Percentiles rank a stretch among this genome's conserved stretches.
phyloP scores from a whole-genome alignment of 1,284 basidiomycete genomes.

The Ustilago curta region DNA sequence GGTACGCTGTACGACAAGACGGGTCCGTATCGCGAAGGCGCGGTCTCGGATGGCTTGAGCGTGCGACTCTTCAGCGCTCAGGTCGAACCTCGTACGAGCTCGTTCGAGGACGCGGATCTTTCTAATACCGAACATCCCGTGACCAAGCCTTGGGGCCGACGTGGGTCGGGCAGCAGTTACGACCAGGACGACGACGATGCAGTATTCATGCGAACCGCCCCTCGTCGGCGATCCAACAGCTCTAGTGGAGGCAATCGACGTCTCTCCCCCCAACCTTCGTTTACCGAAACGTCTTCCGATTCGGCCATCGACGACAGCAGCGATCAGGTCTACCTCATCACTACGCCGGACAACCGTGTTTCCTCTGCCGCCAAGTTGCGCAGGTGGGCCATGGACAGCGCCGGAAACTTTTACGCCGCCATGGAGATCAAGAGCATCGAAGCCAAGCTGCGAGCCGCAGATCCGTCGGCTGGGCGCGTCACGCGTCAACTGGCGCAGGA shows the following conservation, averaged over 20 bases:
- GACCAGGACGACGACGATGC: conserved; percentile 37
- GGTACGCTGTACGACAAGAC: conserved; percentile 66
- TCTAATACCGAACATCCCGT: conserved; percentile 47
- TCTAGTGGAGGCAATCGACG: conserved; percentile 23
- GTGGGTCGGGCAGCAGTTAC: conserved; percentile 34
- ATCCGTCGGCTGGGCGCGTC: conserved; percentile 38
- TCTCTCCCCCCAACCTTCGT: conserved; percentile 27
- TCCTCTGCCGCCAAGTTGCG: conserved; percentile 66
- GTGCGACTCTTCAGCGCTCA: conserved; percentile 61
- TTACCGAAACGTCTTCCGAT: conserved; percentile 7
- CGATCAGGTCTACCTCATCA: conserved; percentile 62
- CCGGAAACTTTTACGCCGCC: conserved; percentile 65
- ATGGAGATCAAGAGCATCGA: conserved; percentile 69
- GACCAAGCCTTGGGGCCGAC: conserved; percentile 43
- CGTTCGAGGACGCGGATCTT: conserved; percentile 40
- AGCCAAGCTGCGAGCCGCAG: conserved; percentile 60
- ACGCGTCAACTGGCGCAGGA: conserved; percentile 38
- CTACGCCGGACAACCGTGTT: conserved; percentile 68
- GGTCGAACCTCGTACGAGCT: conserved; percentile 19
- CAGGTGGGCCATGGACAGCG: conserved; percentile 67
- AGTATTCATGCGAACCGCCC: conserved; percentile 18
- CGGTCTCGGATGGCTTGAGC: conserved; percentile 64
- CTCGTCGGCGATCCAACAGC: conserved; percentile 25
- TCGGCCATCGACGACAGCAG: conserved; percentile 24
- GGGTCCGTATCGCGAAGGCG: conserved; percentile 65